A percentile compares a stretch with the other conserved stretches of the same genome.
These are phyloP conservation scores for Nyctanthes arbortristis DNA, from an alignment of 257 asterid species.

Conservation along the genomic window DNA sequence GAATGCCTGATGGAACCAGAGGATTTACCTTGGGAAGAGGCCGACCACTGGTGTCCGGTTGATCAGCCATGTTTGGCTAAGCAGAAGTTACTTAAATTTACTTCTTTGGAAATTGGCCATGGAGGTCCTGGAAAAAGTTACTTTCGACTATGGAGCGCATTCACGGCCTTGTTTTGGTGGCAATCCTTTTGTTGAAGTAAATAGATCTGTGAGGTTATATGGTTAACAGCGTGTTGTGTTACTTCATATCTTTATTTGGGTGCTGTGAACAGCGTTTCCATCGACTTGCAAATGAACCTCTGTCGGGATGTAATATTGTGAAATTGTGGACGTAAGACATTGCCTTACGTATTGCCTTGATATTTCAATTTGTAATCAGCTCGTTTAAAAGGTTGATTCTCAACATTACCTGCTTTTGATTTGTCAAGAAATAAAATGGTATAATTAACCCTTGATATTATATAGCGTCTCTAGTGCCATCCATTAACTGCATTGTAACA, in stretches of 20 bases:
- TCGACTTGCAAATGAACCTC: not conserved
- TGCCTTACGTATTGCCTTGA: not conserved
- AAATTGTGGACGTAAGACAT: not conserved
- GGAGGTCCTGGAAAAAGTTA: no score
- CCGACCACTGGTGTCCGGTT: conserved; percentile 50
- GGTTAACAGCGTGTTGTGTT: not conserved
- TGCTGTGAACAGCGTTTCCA: conserved; percentile 4
- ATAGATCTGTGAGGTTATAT: conserved; percentile 13
- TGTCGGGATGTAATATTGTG: not conserved
- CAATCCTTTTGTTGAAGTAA: conserved; percentile 21
- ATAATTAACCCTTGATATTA: no score
- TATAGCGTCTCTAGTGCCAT: no score
- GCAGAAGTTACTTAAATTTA: conserved; percentile 3
- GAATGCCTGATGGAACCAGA: conserved; percentile 96
- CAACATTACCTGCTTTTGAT: no score
- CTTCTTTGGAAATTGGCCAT: not conserved
- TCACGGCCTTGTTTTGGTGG: conserved; percentile 21
- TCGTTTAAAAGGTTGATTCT: not conserved
- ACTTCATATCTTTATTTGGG: conserved; percentile 13
- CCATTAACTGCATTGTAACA: no score
- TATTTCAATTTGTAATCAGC: not conserved
- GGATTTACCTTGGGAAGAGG: conserved; percentile 93
- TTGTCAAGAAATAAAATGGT: not conserved
- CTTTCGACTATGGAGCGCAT: no score
- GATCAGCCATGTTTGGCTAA: conserved; percentile 10